Conservation (phyloP, 192 early-diverging fungal species). For the Rhizoclosmatium globosum region DNA sequence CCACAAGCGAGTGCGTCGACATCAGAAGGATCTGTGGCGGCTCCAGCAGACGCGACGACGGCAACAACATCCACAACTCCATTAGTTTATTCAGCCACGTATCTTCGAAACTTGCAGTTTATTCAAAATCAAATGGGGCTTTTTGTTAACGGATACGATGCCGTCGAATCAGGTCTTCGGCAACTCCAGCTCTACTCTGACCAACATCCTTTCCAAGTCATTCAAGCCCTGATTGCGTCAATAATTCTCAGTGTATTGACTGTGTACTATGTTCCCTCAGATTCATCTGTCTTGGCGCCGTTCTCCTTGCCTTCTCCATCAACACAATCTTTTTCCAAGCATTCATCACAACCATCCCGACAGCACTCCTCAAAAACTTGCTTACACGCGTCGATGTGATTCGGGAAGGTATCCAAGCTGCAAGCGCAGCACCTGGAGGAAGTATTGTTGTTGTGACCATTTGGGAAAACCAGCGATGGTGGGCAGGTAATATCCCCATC, state of each 20-base stretch:
- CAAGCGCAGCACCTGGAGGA: constrained; percentile 15
- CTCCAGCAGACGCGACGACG: background rate
- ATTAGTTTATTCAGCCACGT: constrained; percentile 60
- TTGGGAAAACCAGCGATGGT: constrained; percentile 86
- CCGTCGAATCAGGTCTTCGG: constrained; percentile 2
- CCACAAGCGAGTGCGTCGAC: background rate
- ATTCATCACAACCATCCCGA: constrained; percentile 46
- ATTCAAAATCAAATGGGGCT: constrained; percentile 82
- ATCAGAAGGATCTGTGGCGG: too few species aligned
- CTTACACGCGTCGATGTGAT: constrained; percentile 47
- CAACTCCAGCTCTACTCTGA: constrained; percentile 41
- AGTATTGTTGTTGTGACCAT: constrained; percentile 45
- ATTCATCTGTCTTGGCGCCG: constrained; percentile 53
- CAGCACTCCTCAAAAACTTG: constrained; percentile 48
- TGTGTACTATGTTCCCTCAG: constrained; percentile 46
- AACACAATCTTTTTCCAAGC: constrained; percentile 69
- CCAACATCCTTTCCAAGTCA: constrained; percentile 40
- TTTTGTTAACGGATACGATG: constrained; percentile 43
- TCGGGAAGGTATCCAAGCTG: constrained; percentile 44
- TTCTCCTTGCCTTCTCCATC: constrained; percentile 63
- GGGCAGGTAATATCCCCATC: constrained; percentile 52
- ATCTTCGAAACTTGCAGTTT: constrained; percentile 74
- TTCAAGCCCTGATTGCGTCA: constrained; percentile 44
- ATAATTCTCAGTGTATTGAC: constrained; percentile 42
- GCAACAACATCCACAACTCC: constrained; percentile 33